These are phyloP conservation scores for Stromatinia cepivora DNA, from an alignment of 2,329 filamentous ascomycete genomes.

Conservation along the genomic window DNA sequence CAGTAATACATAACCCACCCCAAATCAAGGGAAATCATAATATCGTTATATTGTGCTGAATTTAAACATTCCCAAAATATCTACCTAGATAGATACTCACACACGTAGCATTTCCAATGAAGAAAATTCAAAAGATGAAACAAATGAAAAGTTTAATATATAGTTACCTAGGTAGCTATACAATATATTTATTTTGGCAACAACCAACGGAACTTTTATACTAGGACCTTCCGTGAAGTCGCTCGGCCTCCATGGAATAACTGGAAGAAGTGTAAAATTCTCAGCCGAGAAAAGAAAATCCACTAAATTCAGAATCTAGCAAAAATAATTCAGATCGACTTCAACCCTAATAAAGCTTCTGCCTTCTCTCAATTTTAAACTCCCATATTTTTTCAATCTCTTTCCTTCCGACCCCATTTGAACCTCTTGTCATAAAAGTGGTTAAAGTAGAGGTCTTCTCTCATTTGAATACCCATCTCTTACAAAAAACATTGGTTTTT, in stretches of 20 bases:
- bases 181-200: too few species aligned
- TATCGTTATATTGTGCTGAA: too few species aligned
- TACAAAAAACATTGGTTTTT: not conserved
- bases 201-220: slow-evolving; percentile 8
- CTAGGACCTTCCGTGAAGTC: slow-evolving; percentile 1
- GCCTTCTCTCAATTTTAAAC: slow-evolving; percentile 11
- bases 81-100: too few species aligned
- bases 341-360: slow-evolving; percentile 12
- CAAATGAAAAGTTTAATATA: too few species aligned
- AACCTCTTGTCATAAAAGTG: not conserved
- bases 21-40: too few species aligned
- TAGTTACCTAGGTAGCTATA: not conserved
- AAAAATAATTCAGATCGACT: slow-evolving; percentile 17
- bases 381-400: not conserved
- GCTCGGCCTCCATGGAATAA: not conserved
- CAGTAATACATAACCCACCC: too few species aligned
- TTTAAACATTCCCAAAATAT: too few species aligned
- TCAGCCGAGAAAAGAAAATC: slow-evolving; percentile 23
- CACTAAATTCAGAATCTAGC: slow-evolving; percentile 21
- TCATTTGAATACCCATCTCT: slow-evolving; percentile 4
- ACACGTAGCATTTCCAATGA: too few species aligned
- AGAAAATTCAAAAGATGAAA: too few species aligned
- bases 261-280: not conserved
- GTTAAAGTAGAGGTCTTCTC: not conserved
- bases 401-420: not conserved